A percentile compares a stretch with the other conserved stretches of the same genome.
These are phyloP conservation scores for Spergularia bocconei DNA, from an alignment of 148 eudicot genomes.

Conservation along the genomic window DNA sequence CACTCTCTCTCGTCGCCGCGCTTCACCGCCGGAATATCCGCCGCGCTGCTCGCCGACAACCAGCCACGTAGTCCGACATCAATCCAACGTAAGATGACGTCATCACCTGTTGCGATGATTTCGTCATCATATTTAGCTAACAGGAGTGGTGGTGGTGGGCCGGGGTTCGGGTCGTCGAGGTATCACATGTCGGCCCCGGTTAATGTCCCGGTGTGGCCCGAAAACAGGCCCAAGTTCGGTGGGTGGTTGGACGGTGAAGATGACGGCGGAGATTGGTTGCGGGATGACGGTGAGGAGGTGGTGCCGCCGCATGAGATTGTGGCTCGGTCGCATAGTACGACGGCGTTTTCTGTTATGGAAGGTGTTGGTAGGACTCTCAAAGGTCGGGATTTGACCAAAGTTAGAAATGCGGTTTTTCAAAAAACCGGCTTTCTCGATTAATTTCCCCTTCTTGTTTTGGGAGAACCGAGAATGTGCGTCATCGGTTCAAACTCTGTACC, in stretches of 20 bases:
- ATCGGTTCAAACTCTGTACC: too few relatives aligned
- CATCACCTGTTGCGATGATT: constrained; percentile 28
- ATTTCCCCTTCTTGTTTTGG: not conserved
- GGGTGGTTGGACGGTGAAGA: constrained; percentile 27
- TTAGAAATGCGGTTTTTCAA: constrained; percentile 65
- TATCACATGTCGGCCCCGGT: constrained; percentile 68
- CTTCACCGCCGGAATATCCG: constrained; percentile 20
- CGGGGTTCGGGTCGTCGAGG: constrained; percentile 9
- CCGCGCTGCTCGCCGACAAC: constrained; percentile 16
- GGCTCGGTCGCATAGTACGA: constrained; percentile 53
- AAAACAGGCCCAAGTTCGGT: constrained; percentile 1
- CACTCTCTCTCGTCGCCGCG: constrained; percentile 20
- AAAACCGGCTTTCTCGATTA: constrained; percentile 67
- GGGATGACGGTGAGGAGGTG: constrained; percentile 38
- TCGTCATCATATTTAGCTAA: not conserved
- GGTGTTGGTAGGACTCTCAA: constrained; percentile 74
- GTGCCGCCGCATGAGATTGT: constrained; percentile 81
- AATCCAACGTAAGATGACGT: constrained; percentile 44
- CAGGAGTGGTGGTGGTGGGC: not conserved
- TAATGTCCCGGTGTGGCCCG: constrained; percentile 58
- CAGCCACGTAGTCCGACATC: constrained; percentile 23
- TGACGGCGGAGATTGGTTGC: constrained; percentile 31
- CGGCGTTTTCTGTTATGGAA: constrained; percentile 65
- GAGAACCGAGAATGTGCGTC: too few relatives aligned
- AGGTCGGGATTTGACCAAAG: constrained; percentile 59